Evolutionary conservation across 1,139 yeast genomes (phyloP).

Genomic region (Magnusiomyces ingens): DNA sequence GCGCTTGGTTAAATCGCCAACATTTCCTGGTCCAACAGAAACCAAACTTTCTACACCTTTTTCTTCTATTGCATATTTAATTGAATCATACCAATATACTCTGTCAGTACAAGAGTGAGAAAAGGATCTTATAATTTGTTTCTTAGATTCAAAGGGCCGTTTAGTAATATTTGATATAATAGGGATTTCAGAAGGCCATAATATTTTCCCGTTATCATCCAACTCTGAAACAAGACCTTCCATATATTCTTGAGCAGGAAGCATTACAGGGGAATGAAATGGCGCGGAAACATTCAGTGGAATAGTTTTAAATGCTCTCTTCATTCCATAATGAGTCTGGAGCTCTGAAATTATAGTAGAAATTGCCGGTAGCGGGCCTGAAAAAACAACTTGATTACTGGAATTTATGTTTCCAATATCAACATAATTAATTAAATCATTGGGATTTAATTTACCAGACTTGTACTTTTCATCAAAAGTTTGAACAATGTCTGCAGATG

Average conservation of each 20-base stretch:
- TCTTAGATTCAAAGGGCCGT: slow-evolving; percentile 25
- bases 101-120: slow-evolving; percentile 27
- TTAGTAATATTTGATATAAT: slow-evolving; percentile 34
- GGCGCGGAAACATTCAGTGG: slow-evolving; percentile 47
- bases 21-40: slow-evolving; percentile 29
- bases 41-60: slow-evolving; percentile 19
- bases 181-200: slow-evolving; percentile 22
- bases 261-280: slow-evolving; percentile 43
- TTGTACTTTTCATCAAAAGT: background rate
- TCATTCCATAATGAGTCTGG: slow-evolving; percentile 10
- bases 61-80: slow-evolving; percentile 19
- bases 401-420: slow-evolving; percentile 38
- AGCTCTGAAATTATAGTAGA: slow-evolving; percentile 9
- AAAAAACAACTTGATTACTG: slow-evolving; percentile 35
- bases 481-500: background rate
- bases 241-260: slow-evolving; percentile 34
- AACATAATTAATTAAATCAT: slow-evolving; percentile 13
- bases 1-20: slow-evolving; percentile 12
- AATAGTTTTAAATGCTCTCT: slow-evolving; percentile 27
- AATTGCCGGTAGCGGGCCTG: slow-evolving; percentile 29
- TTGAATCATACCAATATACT: slow-evolving; percentile 31
- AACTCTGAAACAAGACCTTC: slow-evolving; percentile 15
- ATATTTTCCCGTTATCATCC: slow-evolving; percentile 14
- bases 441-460: background rate
- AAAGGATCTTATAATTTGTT: slow-evolving; percentile 26